Percentiles rank a stretch among this genome's conserved stretches.
phyloP scores from a whole-genome alignment of 2,329 filamentous ascomycete genomes.

The Ophiostoma sp. region DNA sequence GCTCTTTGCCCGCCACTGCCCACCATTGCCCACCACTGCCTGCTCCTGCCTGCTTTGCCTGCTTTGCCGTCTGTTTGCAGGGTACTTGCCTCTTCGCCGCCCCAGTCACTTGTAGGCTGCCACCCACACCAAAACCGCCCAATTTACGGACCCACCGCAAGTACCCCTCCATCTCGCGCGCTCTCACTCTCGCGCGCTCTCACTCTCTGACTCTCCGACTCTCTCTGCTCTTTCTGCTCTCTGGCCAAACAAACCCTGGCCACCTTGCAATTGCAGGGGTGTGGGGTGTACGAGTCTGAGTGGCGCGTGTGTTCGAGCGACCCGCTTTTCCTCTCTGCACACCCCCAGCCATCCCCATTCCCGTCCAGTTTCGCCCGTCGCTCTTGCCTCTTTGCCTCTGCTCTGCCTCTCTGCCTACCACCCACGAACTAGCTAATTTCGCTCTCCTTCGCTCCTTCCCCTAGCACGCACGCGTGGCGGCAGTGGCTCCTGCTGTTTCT shows the following conservation, averaged over 20 bases:
- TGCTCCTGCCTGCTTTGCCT: slow-evolving; percentile 18
- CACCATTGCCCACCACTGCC: neutral
- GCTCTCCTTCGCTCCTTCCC: slow-evolving; percentile 19
- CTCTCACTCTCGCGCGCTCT: neutral
- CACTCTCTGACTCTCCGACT: neutral
- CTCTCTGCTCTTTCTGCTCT: neutral
- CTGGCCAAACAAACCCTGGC: neutral
- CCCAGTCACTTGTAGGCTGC: slow-evolving; percentile 32
- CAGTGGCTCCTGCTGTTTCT: neutral
- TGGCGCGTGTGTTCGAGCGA: neutral
- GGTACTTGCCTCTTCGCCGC: slow-evolving; percentile 27
- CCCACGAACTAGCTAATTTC: slow-evolving; percentile 16
- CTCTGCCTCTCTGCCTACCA: slow-evolving; percentile 20
- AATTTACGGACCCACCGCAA: slow-evolving; percentile 28
- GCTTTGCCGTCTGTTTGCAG: slow-evolving; percentile 22
- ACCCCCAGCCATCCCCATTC: slow-evolving; percentile 17
- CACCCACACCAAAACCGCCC: slow-evolving; percentile 21
- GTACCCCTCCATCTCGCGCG: slow-evolving; percentile 28
- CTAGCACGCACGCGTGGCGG: neutral
- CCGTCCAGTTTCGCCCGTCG: neutral
- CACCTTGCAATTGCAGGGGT: slow-evolving; percentile 1
- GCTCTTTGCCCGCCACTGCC: neutral
- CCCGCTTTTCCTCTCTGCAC: slow-evolving; percentile 22
- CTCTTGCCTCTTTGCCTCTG: slow-evolving; percentile 12
- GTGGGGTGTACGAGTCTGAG: slow-evolving; percentile 12